phyloP scores from a whole-genome alignment of 495 filamentous ascomycete genomes.

The Aspergillus hancockii region DNA sequence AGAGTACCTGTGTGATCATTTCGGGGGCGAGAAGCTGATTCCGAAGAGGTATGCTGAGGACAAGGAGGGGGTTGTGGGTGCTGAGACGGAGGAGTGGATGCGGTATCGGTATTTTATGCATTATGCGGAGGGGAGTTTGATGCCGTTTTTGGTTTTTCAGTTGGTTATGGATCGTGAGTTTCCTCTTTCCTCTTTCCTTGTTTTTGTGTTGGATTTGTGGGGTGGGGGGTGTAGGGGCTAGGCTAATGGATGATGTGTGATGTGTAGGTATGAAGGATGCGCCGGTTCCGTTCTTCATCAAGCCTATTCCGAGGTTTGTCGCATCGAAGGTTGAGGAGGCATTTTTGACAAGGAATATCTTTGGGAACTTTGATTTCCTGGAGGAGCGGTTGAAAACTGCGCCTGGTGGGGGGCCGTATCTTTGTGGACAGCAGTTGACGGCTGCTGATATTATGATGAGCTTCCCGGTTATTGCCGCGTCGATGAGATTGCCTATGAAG shows the following conservation, averaged over 20 bases:
- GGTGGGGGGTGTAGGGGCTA: not conserved
- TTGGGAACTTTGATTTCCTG: slow-evolving; percentile 68
- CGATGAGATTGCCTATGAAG: slow-evolving; percentile 41
- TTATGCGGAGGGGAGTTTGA: slow-evolving; percentile 79
- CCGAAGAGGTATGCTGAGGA: slow-evolving; percentile 60
- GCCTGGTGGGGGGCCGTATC: slow-evolving; percentile 61
- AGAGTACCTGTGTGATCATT: slow-evolving; percentile 81
- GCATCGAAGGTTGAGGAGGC: slow-evolving; percentile 57
- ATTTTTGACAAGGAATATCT: slow-evolving; percentile 65
- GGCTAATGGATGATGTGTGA: not conserved
- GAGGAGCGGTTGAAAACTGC: slow-evolving; percentile 68
- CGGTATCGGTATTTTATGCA: slow-evolving; percentile 79
- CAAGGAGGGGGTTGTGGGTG: slow-evolving; percentile 55
- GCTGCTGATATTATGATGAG: slow-evolving; percentile 80
- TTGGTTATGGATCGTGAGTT: slow-evolving; percentile 59
- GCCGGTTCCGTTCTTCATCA: slow-evolving; percentile 81
- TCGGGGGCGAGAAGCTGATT: slow-evolving; percentile 54
- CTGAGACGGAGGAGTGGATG: slow-evolving; percentile 75
- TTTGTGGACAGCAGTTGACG: slow-evolving; percentile 72
- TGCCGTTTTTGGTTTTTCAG: slow-evolving; percentile 64
- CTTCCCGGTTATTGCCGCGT: slow-evolving; percentile 66
- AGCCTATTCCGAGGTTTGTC: slow-evolving; percentile 68
- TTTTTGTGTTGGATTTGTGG: not conserved
- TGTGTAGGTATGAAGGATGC: slow-evolving; percentile 58
- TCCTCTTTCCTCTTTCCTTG: not conserved